Percentiles rank a stretch among this genome's conserved stretches.
Evolutionary conservation across 192 early-diverging fungal genomes (phyloP).

Genomic region (Pilaira anomala): DNA sequence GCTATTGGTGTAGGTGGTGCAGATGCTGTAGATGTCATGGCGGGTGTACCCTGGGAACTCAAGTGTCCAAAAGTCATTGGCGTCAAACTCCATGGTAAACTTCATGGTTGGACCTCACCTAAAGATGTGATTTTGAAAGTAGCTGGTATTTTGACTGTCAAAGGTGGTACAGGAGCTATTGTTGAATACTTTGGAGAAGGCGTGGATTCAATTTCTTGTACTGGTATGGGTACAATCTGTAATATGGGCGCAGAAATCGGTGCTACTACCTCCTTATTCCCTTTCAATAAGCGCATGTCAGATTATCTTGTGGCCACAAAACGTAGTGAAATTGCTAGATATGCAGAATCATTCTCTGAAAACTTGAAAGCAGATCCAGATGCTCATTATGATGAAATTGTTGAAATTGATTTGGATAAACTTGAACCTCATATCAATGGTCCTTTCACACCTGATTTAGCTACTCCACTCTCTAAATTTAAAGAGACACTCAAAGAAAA

Average conservation of each 20-base stretch:
- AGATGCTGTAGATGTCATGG: constrained; percentile 98
- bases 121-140: constrained; percentile 96
- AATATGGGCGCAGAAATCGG: constrained; percentile 99
- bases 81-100: constrained; percentile 82
- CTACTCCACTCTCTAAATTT: constrained; percentile 92
- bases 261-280: constrained; percentile 96
- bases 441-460: constrained; percentile 91
- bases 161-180: constrained; percentile 95
- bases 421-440: constrained; percentile 98
- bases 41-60: constrained; percentile 97
- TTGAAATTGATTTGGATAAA: constrained; percentile 90
- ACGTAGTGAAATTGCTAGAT: constrained; percentile 75
- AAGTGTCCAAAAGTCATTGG: constrained; percentile 97
- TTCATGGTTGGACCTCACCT: constrained; percentile 90
- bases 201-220: constrained; percentile 91
- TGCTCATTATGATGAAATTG: constrained; percentile 87
- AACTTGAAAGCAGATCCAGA: constrained; percentile 86
- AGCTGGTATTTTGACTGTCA: constrained; percentile 93
- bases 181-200: constrained; percentile 97
- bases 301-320: constrained; percentile 87
- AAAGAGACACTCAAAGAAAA: constrained; percentile 81
- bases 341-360: constrained; percentile 79
- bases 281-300: constrained; percentile 88
- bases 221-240: constrained; percentile 98
- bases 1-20: constrained; percentile 98